Base-by-base conservation (phyloP, 179 eudicot species). In the Silene vulgaris region DNA sequence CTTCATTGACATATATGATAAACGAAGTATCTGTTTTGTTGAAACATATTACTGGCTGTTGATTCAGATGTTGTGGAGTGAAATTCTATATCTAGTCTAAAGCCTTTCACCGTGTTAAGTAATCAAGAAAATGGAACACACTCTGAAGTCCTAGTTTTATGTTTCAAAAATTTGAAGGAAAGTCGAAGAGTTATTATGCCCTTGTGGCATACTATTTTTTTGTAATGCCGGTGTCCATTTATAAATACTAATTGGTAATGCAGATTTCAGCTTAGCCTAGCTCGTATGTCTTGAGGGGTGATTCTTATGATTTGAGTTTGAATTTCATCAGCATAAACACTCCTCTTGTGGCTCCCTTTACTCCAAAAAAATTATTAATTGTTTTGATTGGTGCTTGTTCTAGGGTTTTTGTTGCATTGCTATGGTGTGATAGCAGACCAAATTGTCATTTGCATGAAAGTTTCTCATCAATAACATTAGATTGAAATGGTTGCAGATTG, bases 401-500 rank as follows among this genome's bases (percentile, higher is more conserved):
- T 32, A 16, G 40, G 5, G 23, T 40, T 11, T 20, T 35, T 9
- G 11, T 68, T 68, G 54, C 23, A 32, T n/a, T 14, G 37, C 40
- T 35, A 5, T n/a, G 23, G 0, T n/a, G 45, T 26, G 2, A n/a
- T 66, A 30, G 71, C 54, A 19, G 56, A 40, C 57, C 26, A 7
- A 11, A 37, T 67, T 59, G 19, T 61, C 45, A 65, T 73, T n/a
- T 40, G 48, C 56, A 20, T 40, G 48, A 74, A 67, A 29, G 32
- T 45, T 56, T n/a, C 32, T 57, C 17, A 78, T 14, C 60, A 57
- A 20, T 54, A 48, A 26, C 45, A 74, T 74, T 30, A 63, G 37
- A 56, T 70, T 78, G 74, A 21, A 64, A 52, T 70, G 45, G 3
- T 52, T 72, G 75, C 98, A 93, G 98, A 84, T 91, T 45, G 97